These are phyloP conservation scores for Tympanopsis confertula DNA, from an alignment of 2,329 filamentous ascomycete genomes.

Conservation along the genomic window DNA sequence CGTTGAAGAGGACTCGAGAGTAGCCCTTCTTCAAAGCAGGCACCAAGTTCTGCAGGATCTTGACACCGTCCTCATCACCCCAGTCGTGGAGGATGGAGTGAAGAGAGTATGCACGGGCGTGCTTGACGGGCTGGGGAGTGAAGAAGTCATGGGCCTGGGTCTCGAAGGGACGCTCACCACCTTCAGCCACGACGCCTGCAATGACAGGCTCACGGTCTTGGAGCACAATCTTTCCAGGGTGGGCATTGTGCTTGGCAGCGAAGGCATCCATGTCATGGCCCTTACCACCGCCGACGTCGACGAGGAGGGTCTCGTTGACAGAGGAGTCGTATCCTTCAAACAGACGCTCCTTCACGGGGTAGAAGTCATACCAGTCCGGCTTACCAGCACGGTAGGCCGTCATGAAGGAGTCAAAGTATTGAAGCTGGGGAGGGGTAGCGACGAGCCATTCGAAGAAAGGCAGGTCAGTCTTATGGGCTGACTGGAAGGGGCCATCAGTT, in stretches of 20 bases:
- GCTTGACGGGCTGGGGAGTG: conserved; percentile 13
- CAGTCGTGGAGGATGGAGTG: conserved; percentile 22
- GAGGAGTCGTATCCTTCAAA: conserved; percentile 7
- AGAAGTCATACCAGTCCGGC: conserved; percentile 15
- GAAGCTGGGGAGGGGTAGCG: conserved; percentile 18
- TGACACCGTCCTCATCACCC: conserved; percentile 16
- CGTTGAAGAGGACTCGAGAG: conserved; percentile 26
- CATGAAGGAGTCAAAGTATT: conserved; percentile 23
- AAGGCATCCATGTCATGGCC: conserved; percentile 24
- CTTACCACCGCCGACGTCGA: conserved; percentile 26
- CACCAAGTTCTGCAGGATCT: conserved; percentile 17
- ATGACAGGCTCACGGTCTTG: conserved; percentile 19
- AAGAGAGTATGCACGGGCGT: conserved; percentile 15
- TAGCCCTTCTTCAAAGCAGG: conserved; percentile 16
- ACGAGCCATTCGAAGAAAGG: conserved; percentile 23
- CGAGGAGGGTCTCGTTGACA: conserved; percentile 17
- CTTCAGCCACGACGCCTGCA: not conserved
- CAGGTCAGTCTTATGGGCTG: conserved; percentile 18
- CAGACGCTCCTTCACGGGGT: conserved; percentile 9
- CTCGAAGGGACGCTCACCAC: conserved; percentile 3
- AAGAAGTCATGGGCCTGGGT: conserved; percentile 14
- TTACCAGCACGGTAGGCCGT: conserved; percentile 22
- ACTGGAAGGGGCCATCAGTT: conserved; percentile 21
- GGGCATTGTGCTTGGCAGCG: conserved; percentile 11
- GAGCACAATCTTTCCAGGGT: conserved; percentile 19